Conservation (phyloP, 148 eudicot genomes). For the Bassia scoparia region DNA sequence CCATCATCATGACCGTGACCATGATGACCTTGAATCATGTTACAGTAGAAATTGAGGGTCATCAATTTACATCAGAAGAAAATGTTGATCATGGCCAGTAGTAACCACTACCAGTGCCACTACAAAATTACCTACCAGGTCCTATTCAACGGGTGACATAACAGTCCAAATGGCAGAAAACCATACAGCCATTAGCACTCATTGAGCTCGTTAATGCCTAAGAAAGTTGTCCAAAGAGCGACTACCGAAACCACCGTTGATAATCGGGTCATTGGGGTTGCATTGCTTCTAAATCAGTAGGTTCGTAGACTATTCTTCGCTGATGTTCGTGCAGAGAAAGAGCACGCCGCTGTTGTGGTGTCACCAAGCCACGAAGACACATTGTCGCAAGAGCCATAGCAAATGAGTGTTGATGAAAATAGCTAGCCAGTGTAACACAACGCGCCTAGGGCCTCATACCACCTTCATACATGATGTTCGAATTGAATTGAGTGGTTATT, state of each 20-base stretch:
- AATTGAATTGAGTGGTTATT: too few species aligned
- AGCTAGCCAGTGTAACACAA: too few species aligned
- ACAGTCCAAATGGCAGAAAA: not conserved
- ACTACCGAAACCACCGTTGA: not conserved
- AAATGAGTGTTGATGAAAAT: too few species aligned
- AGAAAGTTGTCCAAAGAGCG: not conserved
- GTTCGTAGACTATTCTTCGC: conserved; percentile 13
- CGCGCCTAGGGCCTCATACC: too few species aligned
- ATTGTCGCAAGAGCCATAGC: not conserved
- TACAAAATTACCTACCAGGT: conserved; percentile 5
- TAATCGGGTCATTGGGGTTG: not conserved
- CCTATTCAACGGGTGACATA: conserved; percentile 25
- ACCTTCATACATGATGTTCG: too few species aligned
- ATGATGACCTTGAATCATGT: too few species aligned
- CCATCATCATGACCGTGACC: not conserved
- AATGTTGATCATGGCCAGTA: not conserved
- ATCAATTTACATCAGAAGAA: not conserved
- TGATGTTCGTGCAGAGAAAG: not conserved
- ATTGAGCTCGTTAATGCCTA: not conserved
- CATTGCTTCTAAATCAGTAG: conserved; percentile 6
- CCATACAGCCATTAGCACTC: not conserved
- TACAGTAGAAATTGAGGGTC: conserved; percentile 12
- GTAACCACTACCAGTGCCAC: not conserved
- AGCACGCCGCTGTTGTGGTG: too few species aligned
- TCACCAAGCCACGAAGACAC: not conserved